Percentiles rank a stretch among this genome's conserved stretches.
These are phyloP conservation scores for Leishmania tarentolae DNA, from an alignment of 208 protist species.

Conservation along the genomic window DNA sequence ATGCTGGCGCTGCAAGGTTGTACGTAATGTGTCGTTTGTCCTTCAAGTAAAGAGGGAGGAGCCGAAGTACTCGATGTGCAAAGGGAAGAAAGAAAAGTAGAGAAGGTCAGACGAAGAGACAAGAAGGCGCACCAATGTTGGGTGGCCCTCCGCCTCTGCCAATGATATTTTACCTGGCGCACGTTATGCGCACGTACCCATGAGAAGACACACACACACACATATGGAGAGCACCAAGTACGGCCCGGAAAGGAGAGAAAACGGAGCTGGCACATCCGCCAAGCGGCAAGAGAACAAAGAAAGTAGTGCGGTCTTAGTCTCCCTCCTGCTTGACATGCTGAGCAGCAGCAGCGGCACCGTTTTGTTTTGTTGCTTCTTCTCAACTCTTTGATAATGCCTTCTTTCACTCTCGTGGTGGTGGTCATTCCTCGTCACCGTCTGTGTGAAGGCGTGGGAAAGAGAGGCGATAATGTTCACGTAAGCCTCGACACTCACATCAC, in stretches of 20 bases:
- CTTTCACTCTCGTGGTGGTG: background rate
- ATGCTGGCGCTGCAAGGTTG: background rate
- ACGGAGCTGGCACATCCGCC: background rate
- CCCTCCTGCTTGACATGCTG: background rate
- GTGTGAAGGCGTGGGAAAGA: background rate
- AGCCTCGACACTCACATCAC: background rate
- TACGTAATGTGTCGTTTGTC: background rate
- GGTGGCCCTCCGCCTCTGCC: background rate
- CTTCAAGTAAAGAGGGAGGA: background rate
- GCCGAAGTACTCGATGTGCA: background rate
- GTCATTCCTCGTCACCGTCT: background rate
- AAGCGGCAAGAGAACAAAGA: background rate
- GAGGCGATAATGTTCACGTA: background rate
- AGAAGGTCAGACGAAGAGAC: background rate
- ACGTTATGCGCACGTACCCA: background rate
- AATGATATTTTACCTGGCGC: background rate
- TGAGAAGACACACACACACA: too few relatives aligned
- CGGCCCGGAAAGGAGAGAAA: background rate
- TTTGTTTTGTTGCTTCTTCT: too few relatives aligned
- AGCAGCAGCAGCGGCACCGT: background rate
- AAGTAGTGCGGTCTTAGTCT: background rate
- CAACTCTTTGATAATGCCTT: background rate
- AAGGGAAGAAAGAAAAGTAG: background rate
- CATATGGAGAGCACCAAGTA: background rate
- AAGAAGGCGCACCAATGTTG: background rate